phyloP scores from a whole-genome alignment of 139 green algal genomes.

The Chlorella sp. region DNA sequence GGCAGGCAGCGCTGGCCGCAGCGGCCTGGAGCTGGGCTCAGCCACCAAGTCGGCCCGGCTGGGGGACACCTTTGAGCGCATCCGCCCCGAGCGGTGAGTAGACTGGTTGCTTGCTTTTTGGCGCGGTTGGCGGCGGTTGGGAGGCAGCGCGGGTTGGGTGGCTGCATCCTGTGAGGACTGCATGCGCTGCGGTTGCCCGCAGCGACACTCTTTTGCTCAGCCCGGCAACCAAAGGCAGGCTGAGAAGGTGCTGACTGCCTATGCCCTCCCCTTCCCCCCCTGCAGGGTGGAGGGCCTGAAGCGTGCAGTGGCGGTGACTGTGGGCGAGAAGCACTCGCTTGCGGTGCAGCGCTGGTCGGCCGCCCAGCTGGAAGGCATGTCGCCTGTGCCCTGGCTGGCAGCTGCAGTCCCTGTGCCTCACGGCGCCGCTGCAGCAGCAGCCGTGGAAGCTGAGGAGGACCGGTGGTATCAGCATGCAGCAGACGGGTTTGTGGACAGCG shows the following conservation, averaged over 20 bases:
- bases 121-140: too few relatives aligned
- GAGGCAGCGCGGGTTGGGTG: too few relatives aligned
- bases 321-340: conserved; percentile 95
- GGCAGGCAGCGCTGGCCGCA: neutral
- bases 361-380: conserved; percentile 54
- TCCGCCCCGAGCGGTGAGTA: conserved; percentile 10
- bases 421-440: conserved; percentile 1
- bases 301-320: conserved; percentile 60
- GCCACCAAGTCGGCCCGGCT: neutral
- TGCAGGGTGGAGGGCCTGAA: conserved; percentile 72
- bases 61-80: conserved; percentile 11
- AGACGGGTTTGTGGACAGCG: neutral
- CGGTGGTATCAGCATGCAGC: neutral
- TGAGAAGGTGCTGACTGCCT: neutral
- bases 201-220: too few relatives aligned
- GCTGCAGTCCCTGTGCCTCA: too few relatives aligned
- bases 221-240: too few relatives aligned
- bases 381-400: conserved; percentile 22
- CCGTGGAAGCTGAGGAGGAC: conserved; percentile 11
- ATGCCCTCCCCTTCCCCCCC: neutral
- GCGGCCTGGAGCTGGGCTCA: neutral
- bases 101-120: neutral
- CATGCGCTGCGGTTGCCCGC: too few relatives aligned
- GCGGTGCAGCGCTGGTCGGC: conserved; percentile 77
- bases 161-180: too few relatives aligned